Base-by-base conservation (phyloP, 768 basidiomycete species). In the Naganishia onofrii region DNA sequence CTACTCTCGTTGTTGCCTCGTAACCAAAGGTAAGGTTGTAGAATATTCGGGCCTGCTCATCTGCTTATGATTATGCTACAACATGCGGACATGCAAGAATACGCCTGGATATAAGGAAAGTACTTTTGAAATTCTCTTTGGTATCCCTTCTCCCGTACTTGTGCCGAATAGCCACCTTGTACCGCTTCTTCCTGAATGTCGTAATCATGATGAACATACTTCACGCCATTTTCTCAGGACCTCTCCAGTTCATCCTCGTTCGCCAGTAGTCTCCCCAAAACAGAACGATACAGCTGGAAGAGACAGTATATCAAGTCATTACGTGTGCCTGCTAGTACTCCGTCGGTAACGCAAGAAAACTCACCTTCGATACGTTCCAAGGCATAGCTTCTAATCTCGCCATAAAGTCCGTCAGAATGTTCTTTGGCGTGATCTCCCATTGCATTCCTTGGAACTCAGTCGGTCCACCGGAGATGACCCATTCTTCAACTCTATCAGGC, bases 401-500 rank as follows among this genome's bases (percentile, higher is more conserved):
- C 69, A 76, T 76, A 56, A 78, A 78, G 36, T 75, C 66, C 31
- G 67, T 55, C 46, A 78, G 56, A 9, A 71, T 68, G 31, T 63
- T 54, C 3, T 32, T 51, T 17, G 74, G 74, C 0, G 70, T 70
- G 55, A 75, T 65, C 13, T 63, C 67, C 23, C 73, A 74, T 34
- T 75, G 75, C 15, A 78, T 51, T 55, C 71, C 73, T 12, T 76
- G 77, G n/a, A 78, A 71, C 34, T 72, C 60, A 36, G 76, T 74
- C 54, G 73, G 70, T 13, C 75, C 75, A 15, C 75, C 73, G 32
- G 74, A 74, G 8, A 66, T 67, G 8, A 78, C 44, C 77, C 77
- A 78, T 63, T 72, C 60, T 29, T 63, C 57, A 2, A 67, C 26
- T 52, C 65, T 21, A 73, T 74, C 53, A 74, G 76, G 44, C 68